Evolutionary conservation across 2,329 filamentous ascomycete genomes (phyloP).

Genomic region (Catunica adiposa): DNA sequence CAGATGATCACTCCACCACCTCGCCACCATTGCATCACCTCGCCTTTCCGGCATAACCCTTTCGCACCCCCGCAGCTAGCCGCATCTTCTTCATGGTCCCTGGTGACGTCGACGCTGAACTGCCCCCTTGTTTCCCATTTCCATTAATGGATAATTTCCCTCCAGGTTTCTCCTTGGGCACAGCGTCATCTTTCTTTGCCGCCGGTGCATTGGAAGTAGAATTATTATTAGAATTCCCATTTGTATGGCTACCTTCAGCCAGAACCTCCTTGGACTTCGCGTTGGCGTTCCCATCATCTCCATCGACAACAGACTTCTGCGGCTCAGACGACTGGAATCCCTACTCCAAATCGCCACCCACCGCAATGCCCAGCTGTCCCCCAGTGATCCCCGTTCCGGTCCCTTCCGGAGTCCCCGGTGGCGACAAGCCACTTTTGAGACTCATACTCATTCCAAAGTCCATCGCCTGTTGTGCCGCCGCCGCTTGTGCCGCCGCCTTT

Average conservation of each 20-base stretch:
- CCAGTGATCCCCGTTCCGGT: conserved; percentile 9
- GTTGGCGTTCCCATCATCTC: background rate
- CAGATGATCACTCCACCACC: background rate
- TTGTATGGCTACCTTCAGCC: too few relatives aligned
- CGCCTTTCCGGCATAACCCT: background rate
- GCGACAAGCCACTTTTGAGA: background rate
- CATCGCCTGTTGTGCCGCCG: conserved; percentile 11
- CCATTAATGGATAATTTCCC: too few relatives aligned
- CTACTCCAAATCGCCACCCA: conserved; percentile 14
- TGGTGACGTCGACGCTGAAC: background rate
- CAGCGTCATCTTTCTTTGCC: too few relatives aligned
- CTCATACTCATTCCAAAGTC: conserved; percentile 9
- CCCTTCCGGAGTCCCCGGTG: conserved; percentile 6
- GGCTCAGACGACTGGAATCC: conserved; percentile 4
- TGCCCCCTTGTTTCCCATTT: background rate
- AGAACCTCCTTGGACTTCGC: background rate
- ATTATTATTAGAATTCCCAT: too few relatives aligned
- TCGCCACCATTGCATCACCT: background rate
- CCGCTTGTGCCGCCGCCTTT: background rate
- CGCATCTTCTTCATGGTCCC: background rate
- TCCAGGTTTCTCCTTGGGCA: too few relatives aligned
- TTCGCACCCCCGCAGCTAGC: background rate
- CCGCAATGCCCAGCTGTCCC: conserved; percentile 13
- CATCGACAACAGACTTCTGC: background rate
- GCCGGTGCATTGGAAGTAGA: too few relatives aligned